Evolutionary conservation across 2,329 filamentous ascomycete species (phyloP), one percentile per base, ranked within the genome.

Genomic region (Trichoderma aggressivum): DNA sequence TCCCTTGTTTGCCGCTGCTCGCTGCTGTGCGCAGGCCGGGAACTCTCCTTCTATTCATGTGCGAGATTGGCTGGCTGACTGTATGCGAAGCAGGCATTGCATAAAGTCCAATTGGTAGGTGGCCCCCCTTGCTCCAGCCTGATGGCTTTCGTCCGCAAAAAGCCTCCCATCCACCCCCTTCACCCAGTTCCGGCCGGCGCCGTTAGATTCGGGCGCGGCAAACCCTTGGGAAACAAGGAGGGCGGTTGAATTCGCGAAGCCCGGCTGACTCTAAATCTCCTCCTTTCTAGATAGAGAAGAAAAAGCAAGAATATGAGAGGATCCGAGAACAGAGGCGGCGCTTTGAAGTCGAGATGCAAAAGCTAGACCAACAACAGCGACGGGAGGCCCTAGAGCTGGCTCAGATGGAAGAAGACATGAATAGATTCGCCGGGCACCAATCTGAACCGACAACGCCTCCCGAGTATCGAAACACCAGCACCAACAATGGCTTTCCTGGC

Each of bases 371-470:
- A 76, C 92, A 96, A 80, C 92, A 95, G 80, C 90, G 91, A 73
- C 90, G 88, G 73, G 92, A 96, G 78, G 93, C 94, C 79, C 88
- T 92, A 76, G 94, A 97, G 79, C 90, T 97, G 77, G 90, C 92
- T 71, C 90, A 93, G 80, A 92, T 98, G 84, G 91, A 94, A 77
- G 91, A 94, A 76, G 92, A 96, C 75, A 86, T 97, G 71, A 86
- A 86, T 71, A 79, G 86, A 76, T 82, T 86, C 73, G 86, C 89
- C 72, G 92, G 92, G 68, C 92, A 94, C 77, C 93, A 97, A 79
- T 97, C 93, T 76, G 95, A 98, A 82, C 96, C 96, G 18, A 98
- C 96, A 2, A 99, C 96, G 26, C 96, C 96, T 26, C 96, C 96
- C 36, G 96, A 98, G 81, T 95, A 96, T 80, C 91, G 90, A 76